Evolutionary conservation across 306 rosid species (phyloP).

Genomic region (Corylus avellana): DNA sequence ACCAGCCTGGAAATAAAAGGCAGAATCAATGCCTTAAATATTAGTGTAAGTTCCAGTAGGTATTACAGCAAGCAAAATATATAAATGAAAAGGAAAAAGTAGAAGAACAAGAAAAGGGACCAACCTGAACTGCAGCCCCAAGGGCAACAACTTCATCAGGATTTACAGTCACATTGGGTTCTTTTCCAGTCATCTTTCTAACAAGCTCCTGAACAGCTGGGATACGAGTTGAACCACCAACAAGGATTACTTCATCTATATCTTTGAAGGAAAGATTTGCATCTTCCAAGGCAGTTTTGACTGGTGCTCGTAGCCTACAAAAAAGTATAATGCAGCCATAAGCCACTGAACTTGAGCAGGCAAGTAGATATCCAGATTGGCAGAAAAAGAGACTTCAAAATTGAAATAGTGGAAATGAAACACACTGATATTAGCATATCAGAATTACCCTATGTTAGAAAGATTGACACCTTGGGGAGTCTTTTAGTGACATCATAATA

Average conservation of each 20-base stretch:
- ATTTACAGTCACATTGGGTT: conserved; percentile 86
- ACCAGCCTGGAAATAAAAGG: conserved; percentile 63
- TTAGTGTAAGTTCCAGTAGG: background rate
- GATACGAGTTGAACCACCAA: conserved; percentile 91
- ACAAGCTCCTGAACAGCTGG: conserved; percentile 91
- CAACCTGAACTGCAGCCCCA: conserved; percentile 95
- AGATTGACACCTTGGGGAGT: too few species aligned
- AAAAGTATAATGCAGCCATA: background rate
- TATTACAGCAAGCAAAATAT: background rate
- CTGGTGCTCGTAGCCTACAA: conserved; percentile 71
- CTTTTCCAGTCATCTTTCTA: conserved; percentile 82
- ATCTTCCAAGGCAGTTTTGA: conserved; percentile 84
- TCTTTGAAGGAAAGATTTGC: conserved; percentile 85
- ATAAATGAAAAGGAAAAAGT: background rate
- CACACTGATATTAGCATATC: background rate
- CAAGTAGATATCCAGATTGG: background rate
- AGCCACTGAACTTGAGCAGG: background rate
- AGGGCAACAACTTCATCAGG: conserved; percentile 98
- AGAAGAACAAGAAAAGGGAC: background rate
- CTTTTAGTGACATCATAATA: too few species aligned
- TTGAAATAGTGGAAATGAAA: background rate
- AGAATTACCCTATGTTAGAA: background rate
- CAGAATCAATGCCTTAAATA: background rate
- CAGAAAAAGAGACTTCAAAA: background rate
- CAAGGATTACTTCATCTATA: conserved; percentile 88